Base-by-base conservation (phyloP, 2,329 filamentous ascomycete species). In the Sordariomycetes sp. region DNA sequence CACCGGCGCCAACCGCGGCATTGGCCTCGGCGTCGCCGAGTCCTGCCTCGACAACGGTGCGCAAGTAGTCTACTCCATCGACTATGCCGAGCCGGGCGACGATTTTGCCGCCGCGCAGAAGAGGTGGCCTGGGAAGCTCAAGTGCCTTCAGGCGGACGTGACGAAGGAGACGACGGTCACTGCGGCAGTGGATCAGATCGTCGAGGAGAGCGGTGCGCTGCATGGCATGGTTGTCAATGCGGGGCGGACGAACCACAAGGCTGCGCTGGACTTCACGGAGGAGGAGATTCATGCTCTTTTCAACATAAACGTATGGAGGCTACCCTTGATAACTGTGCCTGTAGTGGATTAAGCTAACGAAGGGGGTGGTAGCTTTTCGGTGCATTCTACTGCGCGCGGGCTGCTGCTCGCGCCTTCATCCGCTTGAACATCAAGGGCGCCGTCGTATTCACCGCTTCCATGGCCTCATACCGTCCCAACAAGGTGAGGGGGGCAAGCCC, bases 211-310 rank as follows among this genome's bases (percentile, higher is more conserved):
- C 0, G 75, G 75, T 4, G 70, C 66, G 3, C 60, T 78, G 8
- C 72, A 78, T 58, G 76, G 76, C 13, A 75, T 80, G 67, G 74
- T 78, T 2, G 72, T 70, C 25, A 78, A 79, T 59, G 76, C 76
- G 0, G 76, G 76, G 15, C 65, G 72, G 15, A 79, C 76, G 13
- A 76, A 78, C 61, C 76, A 79, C 61, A 77, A 78, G 62, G 64
- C 75, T 1, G 76, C 76, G 0, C 64, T 78, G 6, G 74, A 79
- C 25, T 79, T 65, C 52, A 61, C 58, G 22, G 58, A 60, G n/a
- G 63, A 61, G 2, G 61, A 65, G 57, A 56, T 65, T 10, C 60
- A 65, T 56, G 69, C 58, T 72, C 74, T n/a, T 62, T 77, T 34
- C 67, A 74, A 50, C 20, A 8, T 50, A 8, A 50, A 50, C 45